Base-by-base conservation (phyloP, 345 rosid species). In the Eucalyptus dawsonii region DNA sequence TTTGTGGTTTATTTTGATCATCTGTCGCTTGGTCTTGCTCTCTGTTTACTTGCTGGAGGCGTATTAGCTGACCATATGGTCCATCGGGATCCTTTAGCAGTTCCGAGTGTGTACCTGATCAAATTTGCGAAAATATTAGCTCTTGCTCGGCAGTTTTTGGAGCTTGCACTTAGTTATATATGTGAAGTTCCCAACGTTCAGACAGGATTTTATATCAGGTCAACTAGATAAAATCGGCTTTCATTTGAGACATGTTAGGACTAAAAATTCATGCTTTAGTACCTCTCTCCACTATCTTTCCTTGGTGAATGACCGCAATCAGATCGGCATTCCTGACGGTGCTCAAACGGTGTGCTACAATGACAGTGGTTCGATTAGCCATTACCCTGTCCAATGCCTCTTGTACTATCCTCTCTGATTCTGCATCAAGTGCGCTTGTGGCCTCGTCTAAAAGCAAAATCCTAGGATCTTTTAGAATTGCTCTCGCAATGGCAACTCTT, bases 401-500 rank as follows among this genome's bases (percentile, higher is more conserved):
- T 90, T 97, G 98, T 69, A 97, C 99, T 37, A 94, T 88, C 90
- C 95, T 96, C 89, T 97, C 98, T 2, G 98, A 96, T 93, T 97
- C 99, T 8, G 98, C 96, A 88, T 97, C 98, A 5, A 97, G 96
- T 6, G 99, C 99, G 87, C 98, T 97, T 7, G 99, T 97, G 37
- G 99, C 99, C 91, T 97, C 99, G 27, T 97, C 99, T 34, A 97
- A 89, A 37, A 97, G 96, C 87, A 97, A 92, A 34, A 97, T 95
- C 87, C 98, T 72, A 0, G 98, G 99, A 62, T 97, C 94, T 91
- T 97, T 97, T 45, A 96, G 89, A 50, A 96, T 96, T 11, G 99
- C 99, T 91, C 99, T 95, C 6, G 99, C 99, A 51, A 97, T 96
- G 8, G 99, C 99, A 88, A 97, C 93, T 89, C 99, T 94, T 92